Evolutionary conservation across 108 stramenopile genomes (phyloP).

Genomic region (Cyclotella sp.): DNA sequence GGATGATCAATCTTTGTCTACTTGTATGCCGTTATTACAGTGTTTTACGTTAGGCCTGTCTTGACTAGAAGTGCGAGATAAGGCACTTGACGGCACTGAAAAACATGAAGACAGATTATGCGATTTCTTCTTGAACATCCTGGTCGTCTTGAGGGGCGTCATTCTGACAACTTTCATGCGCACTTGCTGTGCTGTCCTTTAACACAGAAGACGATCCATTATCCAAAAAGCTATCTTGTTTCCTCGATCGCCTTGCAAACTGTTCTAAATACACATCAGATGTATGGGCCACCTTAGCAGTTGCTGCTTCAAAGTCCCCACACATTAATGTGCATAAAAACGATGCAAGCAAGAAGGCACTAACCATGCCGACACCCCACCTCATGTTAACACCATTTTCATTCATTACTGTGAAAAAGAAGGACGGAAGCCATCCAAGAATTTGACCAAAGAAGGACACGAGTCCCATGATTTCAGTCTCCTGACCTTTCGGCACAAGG

Average conservation of each 20-base stretch:
- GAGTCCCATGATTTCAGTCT: slow-evolving; percentile 71
- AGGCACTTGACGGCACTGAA: too few relatives aligned
- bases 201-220: not conserved
- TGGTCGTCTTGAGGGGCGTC: too few relatives aligned
- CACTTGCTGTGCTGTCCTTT: too few relatives aligned
- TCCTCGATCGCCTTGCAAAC: slow-evolving; percentile 20
- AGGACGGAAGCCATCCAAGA: slow-evolving; percentile 72
- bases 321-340: slow-evolving; percentile 39
- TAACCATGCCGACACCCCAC: slow-evolving; percentile 41
- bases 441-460: slow-evolving; percentile 61
- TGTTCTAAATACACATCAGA: slow-evolving; percentile 37
- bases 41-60: too few relatives aligned
- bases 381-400: slow-evolving; percentile 67
- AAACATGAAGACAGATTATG: too few relatives aligned
- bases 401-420: slow-evolving; percentile 76
- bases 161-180: too few relatives aligned
- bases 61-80: too few relatives aligned
- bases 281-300: slow-evolving; percentile 38
- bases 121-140: too few relatives aligned
- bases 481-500: slow-evolving; percentile 55
- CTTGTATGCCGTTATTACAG: too few relatives aligned
- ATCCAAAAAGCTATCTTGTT: not conserved
- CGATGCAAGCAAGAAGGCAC: slow-evolving; percentile 36
- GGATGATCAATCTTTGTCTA: too few relatives aligned
- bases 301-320: slow-evolving; percentile 37